phyloP scores from a whole-genome alignment of 2,329 filamentous ascomycete genomes.

The Calonectria fujianensis region DNA sequence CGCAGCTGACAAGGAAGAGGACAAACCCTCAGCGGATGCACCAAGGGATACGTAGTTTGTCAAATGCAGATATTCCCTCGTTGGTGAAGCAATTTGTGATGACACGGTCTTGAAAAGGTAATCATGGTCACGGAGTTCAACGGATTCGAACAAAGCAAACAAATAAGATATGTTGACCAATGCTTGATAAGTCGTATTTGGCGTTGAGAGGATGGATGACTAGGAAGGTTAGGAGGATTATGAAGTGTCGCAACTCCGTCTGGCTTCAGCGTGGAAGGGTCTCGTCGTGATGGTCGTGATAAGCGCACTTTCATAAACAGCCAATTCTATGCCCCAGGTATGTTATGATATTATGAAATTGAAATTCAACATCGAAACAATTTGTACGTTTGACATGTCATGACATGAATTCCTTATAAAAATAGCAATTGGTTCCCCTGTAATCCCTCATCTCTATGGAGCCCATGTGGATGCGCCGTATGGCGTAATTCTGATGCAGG shows the following conservation, averaged over 20 bases:
- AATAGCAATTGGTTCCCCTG: neutral
- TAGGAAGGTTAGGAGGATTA: neutral
- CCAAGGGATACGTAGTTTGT: slow-evolving; percentile 42
- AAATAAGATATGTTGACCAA: slow-evolving; percentile 18
- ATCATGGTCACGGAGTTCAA: slow-evolving; percentile 44
- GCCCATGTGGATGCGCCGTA: slow-evolving; percentile 16
- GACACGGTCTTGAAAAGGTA: slow-evolving; percentile 29
- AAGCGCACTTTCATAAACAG: neutral
- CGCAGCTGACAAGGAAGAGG: slow-evolving; percentile 62
- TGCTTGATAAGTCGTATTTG: slow-evolving; percentile 35
- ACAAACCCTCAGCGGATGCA: slow-evolving; percentile 42
- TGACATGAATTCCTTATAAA: neutral
- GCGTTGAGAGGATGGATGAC: slow-evolving; percentile 34
- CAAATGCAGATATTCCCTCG: neutral
- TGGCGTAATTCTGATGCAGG: slow-evolving; percentile 37
- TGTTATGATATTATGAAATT: slow-evolving; percentile 7
- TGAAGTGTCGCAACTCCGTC: neutral
- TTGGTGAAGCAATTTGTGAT: neutral
- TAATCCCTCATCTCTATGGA: slow-evolving; percentile 20
- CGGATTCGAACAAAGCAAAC: slow-evolving; percentile 30
- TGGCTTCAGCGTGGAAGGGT: neutral
- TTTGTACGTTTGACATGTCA: neutral
- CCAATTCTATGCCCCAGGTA: neutral
- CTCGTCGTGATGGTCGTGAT: neutral
- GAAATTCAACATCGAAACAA: neutral